A percentile compares a stretch with the other conserved stretches of the same genome.
phyloP scores from a whole-genome alignment of 345 rosid genomes.

The Moricandia arvensis region DNA sequence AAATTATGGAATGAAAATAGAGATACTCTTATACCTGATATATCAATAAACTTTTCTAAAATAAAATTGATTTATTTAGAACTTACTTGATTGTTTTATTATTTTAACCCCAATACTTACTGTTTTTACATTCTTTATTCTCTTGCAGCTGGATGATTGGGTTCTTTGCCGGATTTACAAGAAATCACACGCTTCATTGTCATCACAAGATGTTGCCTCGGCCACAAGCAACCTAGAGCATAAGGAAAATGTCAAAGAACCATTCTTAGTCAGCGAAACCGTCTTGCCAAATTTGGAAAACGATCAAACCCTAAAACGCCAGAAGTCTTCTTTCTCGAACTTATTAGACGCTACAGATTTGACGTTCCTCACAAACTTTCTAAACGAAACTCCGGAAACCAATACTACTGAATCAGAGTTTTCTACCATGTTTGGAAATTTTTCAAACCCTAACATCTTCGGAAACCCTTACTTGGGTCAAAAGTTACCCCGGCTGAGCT shows the following conservation, averaged over 20 bases:
- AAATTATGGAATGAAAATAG: no score
- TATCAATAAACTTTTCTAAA: not conserved
- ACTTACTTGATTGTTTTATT: not conserved
- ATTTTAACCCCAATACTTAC: not conserved
- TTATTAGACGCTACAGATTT: slow-evolving; percentile 74
- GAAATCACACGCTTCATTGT: slow-evolving; percentile 54
- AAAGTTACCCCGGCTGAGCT: slow-evolving; percentile 54
- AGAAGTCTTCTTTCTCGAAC: slow-evolving; percentile 71
- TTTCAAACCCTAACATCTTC: slow-evolving; percentile 23
- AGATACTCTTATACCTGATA: not conserved
- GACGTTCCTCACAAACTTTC: slow-evolving; percentile 52
- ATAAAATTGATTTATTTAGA: not conserved
- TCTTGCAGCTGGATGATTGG: slow-evolving; percentile 88
- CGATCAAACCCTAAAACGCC: slow-evolving; percentile 48
- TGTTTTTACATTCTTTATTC: not conserved
- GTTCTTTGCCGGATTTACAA: slow-evolving; percentile 97
- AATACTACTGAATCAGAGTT: slow-evolving; percentile 38
- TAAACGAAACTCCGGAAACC: slow-evolving; percentile 49
- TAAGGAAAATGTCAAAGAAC: slow-evolving; percentile 53
- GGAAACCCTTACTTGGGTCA: slow-evolving; percentile 42
- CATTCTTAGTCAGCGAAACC: slow-evolving; percentile 19
- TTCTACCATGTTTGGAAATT: slow-evolving; percentile 23
- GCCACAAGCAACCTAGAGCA: slow-evolving; percentile 53
- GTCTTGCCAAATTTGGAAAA: slow-evolving; percentile 37
- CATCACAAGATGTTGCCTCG: slow-evolving; percentile 41